These are phyloP conservation scores for Mallotus nudiflorus DNA, from an alignment of 345 rosid species.

Conservation along the genomic window DNA sequence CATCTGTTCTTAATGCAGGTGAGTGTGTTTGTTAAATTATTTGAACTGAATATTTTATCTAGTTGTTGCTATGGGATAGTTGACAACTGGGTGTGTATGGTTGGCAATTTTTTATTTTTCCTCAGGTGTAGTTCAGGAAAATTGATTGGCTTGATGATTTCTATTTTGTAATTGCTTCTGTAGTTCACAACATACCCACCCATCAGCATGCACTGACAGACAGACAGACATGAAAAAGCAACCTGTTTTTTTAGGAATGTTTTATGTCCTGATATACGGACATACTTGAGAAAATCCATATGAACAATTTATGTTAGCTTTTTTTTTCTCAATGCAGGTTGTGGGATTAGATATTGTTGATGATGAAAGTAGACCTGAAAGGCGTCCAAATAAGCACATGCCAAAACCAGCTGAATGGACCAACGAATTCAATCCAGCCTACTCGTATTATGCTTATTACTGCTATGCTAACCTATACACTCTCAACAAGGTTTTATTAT, in stretches of 20 bases:
- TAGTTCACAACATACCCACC: background rate
- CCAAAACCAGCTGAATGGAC: conserved; percentile 56
- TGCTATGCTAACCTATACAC: conserved; percentile 55
- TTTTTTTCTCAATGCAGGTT: conserved; percentile 38
- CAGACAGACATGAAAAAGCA: background rate
- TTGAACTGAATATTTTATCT: background rate
- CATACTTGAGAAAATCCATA: background rate
- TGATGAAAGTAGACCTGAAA: conserved; percentile 63
- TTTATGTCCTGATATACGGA: background rate
- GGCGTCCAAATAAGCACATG: conserved; percentile 67
- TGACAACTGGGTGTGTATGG: background rate
- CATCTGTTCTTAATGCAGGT: conserved; percentile 48
- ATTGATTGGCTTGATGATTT: background rate
- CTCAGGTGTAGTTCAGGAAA: background rate
- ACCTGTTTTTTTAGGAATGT: background rate
- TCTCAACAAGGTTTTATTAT: conserved; percentile 49
- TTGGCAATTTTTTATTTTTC: background rate
- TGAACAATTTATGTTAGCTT: background rate
- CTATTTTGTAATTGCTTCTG: background rate
- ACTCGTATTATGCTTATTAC: conserved; percentile 57
- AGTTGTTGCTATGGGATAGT: background rate
- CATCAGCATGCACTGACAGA: background rate
- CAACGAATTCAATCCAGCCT: conserved; percentile 59
- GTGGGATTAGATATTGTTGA: conserved; percentile 62
- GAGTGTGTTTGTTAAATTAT: background rate